A percentile compares a stretch with the other conserved stretches of the same genome.
Evolutionary conservation across 768 basidiomycete genomes (phyloP).

Genomic region (Mycena galericulata): DNA sequence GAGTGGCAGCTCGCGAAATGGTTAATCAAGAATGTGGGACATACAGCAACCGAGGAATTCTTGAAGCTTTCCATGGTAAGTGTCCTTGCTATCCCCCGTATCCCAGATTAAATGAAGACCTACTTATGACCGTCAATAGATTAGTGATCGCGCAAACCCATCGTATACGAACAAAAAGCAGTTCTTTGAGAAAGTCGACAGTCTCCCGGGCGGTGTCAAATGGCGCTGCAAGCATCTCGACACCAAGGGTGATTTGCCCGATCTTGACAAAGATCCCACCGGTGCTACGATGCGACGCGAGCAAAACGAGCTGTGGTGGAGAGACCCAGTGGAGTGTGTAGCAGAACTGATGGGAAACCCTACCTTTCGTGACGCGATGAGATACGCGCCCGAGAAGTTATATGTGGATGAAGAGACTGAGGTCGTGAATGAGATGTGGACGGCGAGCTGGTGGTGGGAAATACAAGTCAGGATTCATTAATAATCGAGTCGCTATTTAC

Average conservation of each 20-base stretch:
- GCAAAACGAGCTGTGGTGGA: constrained; percentile 40
- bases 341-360: constrained; percentile 32
- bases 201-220: constrained; percentile 32
- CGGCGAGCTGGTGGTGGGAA: constrained; percentile 47
- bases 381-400: constrained; percentile 41
- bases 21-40: constrained; percentile 38
- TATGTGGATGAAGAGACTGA: constrained; percentile 10
- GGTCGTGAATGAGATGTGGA: constrained; percentile 43
- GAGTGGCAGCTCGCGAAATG: constrained; percentile 45
- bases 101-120: not conserved
- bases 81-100: constrained; percentile 7
- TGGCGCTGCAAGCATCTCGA: constrained; percentile 39
- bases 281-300: constrained; percentile 19
- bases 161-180: not conserved
- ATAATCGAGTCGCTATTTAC: not conserved
- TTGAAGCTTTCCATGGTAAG: constrained; percentile 25
- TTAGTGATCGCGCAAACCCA: not conserved
- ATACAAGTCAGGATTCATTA: constrained; percentile 38
- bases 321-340: constrained; percentile 39
- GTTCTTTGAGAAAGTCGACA: constrained; percentile 39
- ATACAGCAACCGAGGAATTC: constrained; percentile 36
- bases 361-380: constrained; percentile 38
- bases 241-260: constrained; percentile 32
- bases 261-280: constrained; percentile 14
- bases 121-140: not conserved